Evolutionary conservation across 352 stramenopile species (phyloP).

Genomic region (Phytophthora chlamydospora): DNA sequence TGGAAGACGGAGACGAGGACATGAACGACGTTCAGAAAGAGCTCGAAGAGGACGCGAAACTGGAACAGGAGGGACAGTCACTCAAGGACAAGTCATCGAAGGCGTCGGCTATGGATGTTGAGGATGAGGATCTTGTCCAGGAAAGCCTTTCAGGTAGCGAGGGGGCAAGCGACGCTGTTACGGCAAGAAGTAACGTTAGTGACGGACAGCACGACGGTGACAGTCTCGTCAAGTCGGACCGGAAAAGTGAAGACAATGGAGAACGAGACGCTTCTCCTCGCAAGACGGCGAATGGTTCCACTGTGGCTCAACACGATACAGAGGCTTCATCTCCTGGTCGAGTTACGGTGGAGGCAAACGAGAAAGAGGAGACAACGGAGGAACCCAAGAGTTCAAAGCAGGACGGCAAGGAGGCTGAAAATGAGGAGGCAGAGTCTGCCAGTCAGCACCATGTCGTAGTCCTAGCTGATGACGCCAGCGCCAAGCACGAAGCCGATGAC

Average conservation of each 20-base stretch:
- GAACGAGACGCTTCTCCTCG: constrained; percentile 7
- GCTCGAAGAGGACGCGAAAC: constrained; percentile 1
- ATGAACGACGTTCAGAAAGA: constrained; percentile 13
- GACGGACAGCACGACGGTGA: constrained; percentile 8
- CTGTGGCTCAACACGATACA: constrained; percentile 3
- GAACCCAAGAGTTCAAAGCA: constrained; percentile 4
- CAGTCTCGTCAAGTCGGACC: not conserved
- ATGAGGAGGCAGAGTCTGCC: constrained; percentile 6
- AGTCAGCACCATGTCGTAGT: not conserved
- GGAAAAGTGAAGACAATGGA: constrained; percentile 4
- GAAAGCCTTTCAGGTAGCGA: constrained; percentile 24
- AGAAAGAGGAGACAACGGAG: constrained; percentile 22
- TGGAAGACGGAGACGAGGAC: constrained; percentile 27
- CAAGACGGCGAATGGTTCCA: constrained; percentile 1
- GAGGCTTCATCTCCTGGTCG: constrained; percentile 13
- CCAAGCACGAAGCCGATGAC: constrained; percentile 2
- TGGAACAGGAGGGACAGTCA: constrained; percentile 1
- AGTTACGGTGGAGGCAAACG: constrained; percentile 8
- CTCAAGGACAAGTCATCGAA: not conserved
- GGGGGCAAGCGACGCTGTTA: not conserved
- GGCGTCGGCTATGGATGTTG: constrained; percentile 14
- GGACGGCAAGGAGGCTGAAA: constrained; percentile 13
- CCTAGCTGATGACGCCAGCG: constrained; percentile 2
- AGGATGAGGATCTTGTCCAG: constrained; percentile 24
- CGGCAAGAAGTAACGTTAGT: constrained; percentile 3